Evolutionary conservation across 179 eudicot species (phyloP).

Genomic region (Camellia oleifera): DNA sequence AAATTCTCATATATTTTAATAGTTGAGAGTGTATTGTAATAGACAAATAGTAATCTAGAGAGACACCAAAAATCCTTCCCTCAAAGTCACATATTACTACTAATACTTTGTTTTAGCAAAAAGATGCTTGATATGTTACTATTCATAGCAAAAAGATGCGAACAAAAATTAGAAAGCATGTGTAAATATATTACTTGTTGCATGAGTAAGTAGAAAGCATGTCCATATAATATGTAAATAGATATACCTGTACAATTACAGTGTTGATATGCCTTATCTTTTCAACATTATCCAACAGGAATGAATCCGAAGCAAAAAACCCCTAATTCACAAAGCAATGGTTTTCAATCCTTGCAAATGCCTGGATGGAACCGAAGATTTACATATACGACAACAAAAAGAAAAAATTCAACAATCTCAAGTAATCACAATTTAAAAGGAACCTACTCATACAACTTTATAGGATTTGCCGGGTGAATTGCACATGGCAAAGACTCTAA

Average conservation of each 20-base stretch:
- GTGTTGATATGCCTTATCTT: constrained; percentile 88
- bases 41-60: too few relatives aligned
- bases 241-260: constrained; percentile 83
- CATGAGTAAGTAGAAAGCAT: not conserved
- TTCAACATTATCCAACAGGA: constrained; percentile 77
- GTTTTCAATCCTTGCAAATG: constrained; percentile 47
- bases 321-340: constrained; percentile 79
- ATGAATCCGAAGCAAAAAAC: constrained; percentile 81
- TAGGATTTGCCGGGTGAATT: not conserved
- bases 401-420: not conserved
- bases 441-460: not conserved
- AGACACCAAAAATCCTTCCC: too few relatives aligned
- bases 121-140: not conserved
- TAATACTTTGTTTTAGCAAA: too few relatives aligned
- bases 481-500: not conserved
- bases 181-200: not conserved
- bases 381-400: not conserved
- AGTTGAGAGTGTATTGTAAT: too few relatives aligned
- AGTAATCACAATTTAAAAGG: not conserved
- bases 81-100: too few relatives aligned
- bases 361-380: constrained; percentile 44
- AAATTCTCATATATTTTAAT: too few relatives aligned
- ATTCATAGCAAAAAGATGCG: not conserved
- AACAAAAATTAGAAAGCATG: not conserved
- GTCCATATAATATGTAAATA: not conserved